A percentile compares a stretch with the other conserved stretches of the same genome.
phyloP scores from a whole-genome alignment of 2,329 filamentous ascomycete genomes.

The Grosmannia clavigera region DNA sequence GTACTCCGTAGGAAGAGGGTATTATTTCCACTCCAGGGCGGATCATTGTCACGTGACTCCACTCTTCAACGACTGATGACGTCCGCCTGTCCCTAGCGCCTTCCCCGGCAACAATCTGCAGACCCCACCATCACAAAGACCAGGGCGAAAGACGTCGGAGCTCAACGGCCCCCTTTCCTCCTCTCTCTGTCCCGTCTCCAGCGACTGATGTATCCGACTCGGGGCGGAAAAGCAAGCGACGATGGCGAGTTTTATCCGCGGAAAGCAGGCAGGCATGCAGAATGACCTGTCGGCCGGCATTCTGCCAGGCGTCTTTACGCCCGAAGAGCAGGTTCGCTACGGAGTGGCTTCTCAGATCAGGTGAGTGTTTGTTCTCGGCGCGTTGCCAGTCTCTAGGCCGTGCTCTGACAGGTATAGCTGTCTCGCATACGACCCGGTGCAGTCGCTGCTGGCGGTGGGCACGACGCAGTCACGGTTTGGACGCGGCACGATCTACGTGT shows the following conservation, averaged over 20 bases:
- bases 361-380: constrained; percentile 22
- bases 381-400: constrained; percentile 21
- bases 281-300: constrained; percentile 81
- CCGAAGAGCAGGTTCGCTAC: constrained; percentile 74
- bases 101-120: not conserved
- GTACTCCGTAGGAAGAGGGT: no score
- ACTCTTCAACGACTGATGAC: not conserved
- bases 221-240: not conserved
- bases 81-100: not conserved
- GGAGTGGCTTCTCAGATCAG: constrained; percentile 68
- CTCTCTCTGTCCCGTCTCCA: not conserved
- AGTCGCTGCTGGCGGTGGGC: constrained; percentile 84
- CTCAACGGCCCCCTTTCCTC: not conserved
- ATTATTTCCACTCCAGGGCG: no score
- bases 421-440: constrained; percentile 83
- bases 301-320: constrained; percentile 61
- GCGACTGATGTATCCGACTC: not conserved
- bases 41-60: no score
- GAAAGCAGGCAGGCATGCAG: constrained; percentile 87
- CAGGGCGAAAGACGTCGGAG: not conserved
- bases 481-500: constrained; percentile 76
- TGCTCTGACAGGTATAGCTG: constrained; percentile 38
- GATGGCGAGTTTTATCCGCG: constrained; percentile 85
- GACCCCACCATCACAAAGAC: not conserved
- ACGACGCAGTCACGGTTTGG: constrained; percentile 82